Evolutionary conservation across 2,329 filamentous ascomycete genomes (phyloP).

Genomic region (Neonectria magnoliae): DNA sequence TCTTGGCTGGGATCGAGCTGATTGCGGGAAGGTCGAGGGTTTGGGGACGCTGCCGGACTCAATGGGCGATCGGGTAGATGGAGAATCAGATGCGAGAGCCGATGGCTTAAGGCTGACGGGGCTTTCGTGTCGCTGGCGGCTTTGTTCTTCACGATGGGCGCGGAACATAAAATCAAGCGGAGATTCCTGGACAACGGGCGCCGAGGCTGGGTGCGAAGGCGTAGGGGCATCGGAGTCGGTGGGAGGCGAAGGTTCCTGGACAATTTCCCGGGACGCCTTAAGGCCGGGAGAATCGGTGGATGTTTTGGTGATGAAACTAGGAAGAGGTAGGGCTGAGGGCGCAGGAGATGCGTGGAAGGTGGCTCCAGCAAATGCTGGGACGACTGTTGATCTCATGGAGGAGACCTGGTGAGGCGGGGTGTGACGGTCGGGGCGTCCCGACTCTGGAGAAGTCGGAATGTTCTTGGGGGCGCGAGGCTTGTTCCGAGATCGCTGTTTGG

Average conservation of each 20-base stretch:
- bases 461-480: slow-evolving; percentile 47
- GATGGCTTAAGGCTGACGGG: slow-evolving; percentile 55
- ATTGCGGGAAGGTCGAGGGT: slow-evolving; percentile 39
- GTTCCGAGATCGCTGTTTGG: slow-evolving; percentile 45
- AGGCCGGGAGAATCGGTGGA: slow-evolving; percentile 69
- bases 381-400: slow-evolving; percentile 56
- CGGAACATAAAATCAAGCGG: slow-evolving; percentile 92
- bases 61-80: slow-evolving; percentile 54
- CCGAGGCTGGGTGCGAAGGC: slow-evolving; percentile 51
- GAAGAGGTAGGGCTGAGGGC: slow-evolving; percentile 87
- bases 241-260: slow-evolving; percentile 60
- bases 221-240: slow-evolving; percentile 63
- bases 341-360: slow-evolving; percentile 96
- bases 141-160: slow-evolving; percentile 82
- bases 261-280: slow-evolving; percentile 48
- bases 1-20: slow-evolving; percentile 36
- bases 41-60: slow-evolving; percentile 37
- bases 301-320: slow-evolving; percentile 83
- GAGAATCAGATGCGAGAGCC: slow-evolving; percentile 60
- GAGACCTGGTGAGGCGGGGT: slow-evolving; percentile 55
- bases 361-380: slow-evolving; percentile 84
- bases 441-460: slow-evolving; percentile 53
- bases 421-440: slow-evolving; percentile 51
- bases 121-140: slow-evolving; percentile 65
- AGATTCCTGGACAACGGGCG: slow-evolving; percentile 64